Evolutionary conservation across 352 stramenopile species (phyloP).

Genomic region (Globisporangium sylvaticum): DNA sequence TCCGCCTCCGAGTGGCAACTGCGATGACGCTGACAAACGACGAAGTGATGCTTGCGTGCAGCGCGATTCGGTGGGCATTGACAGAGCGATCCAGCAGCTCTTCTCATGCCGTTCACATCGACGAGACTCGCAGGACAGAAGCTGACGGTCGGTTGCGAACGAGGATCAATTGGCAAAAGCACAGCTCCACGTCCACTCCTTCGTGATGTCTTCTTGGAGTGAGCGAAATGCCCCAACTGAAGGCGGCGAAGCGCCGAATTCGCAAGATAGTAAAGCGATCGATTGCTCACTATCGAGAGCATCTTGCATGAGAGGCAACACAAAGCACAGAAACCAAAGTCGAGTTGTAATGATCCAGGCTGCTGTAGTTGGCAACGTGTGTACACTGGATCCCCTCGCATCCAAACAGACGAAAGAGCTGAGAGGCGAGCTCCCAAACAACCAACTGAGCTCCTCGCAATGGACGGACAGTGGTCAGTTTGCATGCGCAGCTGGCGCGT

Average conservation of each 20-base stretch:
- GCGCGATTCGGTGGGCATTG: neutral
- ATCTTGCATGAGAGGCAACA: neutral
- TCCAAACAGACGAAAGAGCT: neutral
- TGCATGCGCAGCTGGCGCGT: neutral
- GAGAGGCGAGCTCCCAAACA: neutral
- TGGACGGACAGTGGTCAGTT: neutral
- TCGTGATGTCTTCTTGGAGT: neutral
- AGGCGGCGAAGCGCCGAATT: neutral
- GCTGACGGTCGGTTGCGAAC: neutral
- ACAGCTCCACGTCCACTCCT: neutral
- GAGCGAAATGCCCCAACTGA: neutral
- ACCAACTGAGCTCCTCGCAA: neutral
- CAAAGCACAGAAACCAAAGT: neutral
- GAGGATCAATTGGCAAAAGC: neutral
- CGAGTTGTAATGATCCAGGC: neutral
- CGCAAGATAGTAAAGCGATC: neutral
- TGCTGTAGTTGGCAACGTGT: neutral
- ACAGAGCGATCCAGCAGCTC: no score
- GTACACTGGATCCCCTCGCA: neutral
- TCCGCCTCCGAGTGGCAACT: neutral
- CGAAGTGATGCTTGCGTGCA: neutral
- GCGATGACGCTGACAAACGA: neutral
- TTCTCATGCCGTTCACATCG: neutral
- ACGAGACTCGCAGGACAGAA: neutral
- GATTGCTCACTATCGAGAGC: neutral